Percentiles rank a stretch among this genome's conserved stretches.
These are phyloP conservation scores for Diaporthe citri DNA, from an alignment of 2,329 filamentous ascomycete species.

Conservation along the genomic window DNA sequence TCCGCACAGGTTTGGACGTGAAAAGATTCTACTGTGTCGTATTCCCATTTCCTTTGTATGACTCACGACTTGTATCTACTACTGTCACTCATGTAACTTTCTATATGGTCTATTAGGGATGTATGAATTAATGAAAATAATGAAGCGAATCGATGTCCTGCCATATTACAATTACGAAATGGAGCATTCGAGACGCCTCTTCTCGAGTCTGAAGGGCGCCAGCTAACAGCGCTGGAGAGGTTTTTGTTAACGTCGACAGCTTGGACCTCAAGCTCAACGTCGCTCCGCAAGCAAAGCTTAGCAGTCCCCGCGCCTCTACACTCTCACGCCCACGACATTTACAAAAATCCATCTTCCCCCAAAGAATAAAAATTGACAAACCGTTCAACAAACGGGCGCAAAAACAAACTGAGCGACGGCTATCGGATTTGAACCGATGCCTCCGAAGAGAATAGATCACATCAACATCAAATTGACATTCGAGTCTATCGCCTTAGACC, in stretches of 20 bases:
- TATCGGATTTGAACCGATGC: slow-evolving; percentile 44
- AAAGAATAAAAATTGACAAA: neutral
- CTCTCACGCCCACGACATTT: neutral
- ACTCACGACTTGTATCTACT: neutral
- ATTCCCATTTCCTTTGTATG: neutral
- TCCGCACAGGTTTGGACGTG: neutral
- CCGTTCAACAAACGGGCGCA: neutral
- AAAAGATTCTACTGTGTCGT: neutral
- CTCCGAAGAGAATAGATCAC: slow-evolving; percentile 43
- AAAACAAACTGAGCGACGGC: slow-evolving; percentile 6
- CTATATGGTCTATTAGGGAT: neutral
- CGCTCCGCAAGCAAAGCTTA: neutral
- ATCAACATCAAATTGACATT: slow-evolving; percentile 42
- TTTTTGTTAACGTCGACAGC: too few relatives aligned
- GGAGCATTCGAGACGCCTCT: too few relatives aligned
- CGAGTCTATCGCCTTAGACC: slow-evolving; percentile 48
- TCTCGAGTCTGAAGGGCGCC: neutral
- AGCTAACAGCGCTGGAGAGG: too few relatives aligned
- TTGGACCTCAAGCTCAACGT: too few relatives aligned
- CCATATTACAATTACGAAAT: neutral
- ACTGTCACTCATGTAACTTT: neutral
- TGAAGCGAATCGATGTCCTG: neutral
- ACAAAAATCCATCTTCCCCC: neutral
- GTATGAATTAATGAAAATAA: neutral
- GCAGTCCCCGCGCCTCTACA: neutral